phyloP scores from a whole-genome alignment of 2,329 filamentous ascomycete genomes.

The Elsinoe batatas region DNA sequence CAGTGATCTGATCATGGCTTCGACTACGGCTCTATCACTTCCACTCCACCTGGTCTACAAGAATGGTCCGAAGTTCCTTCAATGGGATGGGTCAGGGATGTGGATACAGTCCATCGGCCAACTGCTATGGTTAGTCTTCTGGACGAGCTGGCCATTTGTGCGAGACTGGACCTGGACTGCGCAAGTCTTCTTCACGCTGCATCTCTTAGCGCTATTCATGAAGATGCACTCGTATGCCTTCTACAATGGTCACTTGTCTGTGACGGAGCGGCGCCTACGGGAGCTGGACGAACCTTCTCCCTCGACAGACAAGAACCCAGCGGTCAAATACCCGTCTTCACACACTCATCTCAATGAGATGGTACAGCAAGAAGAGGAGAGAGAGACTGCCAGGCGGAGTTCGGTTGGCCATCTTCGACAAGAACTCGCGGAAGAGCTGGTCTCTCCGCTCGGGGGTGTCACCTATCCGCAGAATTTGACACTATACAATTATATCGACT shows the following conservation, averaged over 20 bases:
- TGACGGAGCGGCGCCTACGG: constrained; percentile 70
- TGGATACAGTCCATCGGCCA: constrained; percentile 76
- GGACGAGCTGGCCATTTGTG: constrained; percentile 68
- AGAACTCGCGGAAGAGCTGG: constrained; percentile 81
- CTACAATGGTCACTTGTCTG: constrained; percentile 90
- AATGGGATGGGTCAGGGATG: constrained; percentile 72
- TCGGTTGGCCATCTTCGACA: constrained; percentile 61
- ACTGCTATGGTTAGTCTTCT: constrained; percentile 64
- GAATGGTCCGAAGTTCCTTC: constrained; percentile 45
- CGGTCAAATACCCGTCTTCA: constrained; percentile 58
- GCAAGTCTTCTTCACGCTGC: constrained; percentile 87
- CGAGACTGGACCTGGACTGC: constrained; percentile 93
- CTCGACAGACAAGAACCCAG: constrained; percentile 38
- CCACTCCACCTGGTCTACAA: constrained; percentile 63
- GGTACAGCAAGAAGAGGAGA: constrained; percentile 27
- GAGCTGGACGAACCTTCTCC: constrained; percentile 62
- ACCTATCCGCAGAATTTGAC: constrained; percentile 88
- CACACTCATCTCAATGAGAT: constrained; percentile 45
- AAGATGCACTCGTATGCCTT: constrained; percentile 99
- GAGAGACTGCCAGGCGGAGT: constrained; percentile 20
- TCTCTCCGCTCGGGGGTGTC: constrained; percentile 77
- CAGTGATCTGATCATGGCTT: constrained; percentile 78
- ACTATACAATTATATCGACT: constrained; percentile 72
- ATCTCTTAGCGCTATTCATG: constrained; percentile 88
- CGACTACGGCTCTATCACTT: constrained; percentile 59